Conservation (phyloP, 495 filamentous ascomycete genomes). For the Podospora pseudopauciseta region DNA sequence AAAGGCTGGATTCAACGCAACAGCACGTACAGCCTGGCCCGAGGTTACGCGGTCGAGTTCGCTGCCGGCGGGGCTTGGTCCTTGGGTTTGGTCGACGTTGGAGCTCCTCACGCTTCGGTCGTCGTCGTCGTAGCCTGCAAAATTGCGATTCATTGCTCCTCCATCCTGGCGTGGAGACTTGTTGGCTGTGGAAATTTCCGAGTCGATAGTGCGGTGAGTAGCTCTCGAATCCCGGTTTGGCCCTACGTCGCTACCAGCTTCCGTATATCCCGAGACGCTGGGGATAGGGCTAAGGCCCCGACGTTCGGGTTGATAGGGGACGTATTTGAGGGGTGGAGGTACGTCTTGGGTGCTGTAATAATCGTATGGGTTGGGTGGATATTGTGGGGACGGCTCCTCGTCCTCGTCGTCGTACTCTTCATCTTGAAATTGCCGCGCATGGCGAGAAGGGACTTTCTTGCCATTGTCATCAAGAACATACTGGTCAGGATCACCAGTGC, state of each 20-base stretch:
- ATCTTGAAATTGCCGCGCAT: conserved; percentile 22
- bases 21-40: conserved; percentile 63
- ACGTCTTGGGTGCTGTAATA: conserved; percentile 54
- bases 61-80: conserved; percentile 66
- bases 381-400: conserved; percentile 34
- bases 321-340: conserved; percentile 52
- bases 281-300: conserved; percentile 81
- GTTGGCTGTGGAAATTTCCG: conserved; percentile 28
- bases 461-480: conserved; percentile 48
- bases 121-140: conserved; percentile 35
- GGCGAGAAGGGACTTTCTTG: conserved; percentile 33
- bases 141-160: conserved; percentile 37
- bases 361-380: conserved; percentile 45
- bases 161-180: conserved; percentile 36
- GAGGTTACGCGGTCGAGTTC: conserved; percentile 58
- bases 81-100: conserved; percentile 50
- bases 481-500: conserved; percentile 35
- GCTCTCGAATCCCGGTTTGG: conserved; percentile 47
- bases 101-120: conserved; percentile 40
- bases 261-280: conserved; percentile 74
- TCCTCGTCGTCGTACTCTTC: conserved; percentile 47
- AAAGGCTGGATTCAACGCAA: conserved; percentile 70
- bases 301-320: conserved; percentile 53
- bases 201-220: conserved; percentile 46
- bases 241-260: conserved; percentile 44